Evolutionary conservation across 805 yeast species (phyloP).

Genomic region (Ogataea haglerorum): DNA sequence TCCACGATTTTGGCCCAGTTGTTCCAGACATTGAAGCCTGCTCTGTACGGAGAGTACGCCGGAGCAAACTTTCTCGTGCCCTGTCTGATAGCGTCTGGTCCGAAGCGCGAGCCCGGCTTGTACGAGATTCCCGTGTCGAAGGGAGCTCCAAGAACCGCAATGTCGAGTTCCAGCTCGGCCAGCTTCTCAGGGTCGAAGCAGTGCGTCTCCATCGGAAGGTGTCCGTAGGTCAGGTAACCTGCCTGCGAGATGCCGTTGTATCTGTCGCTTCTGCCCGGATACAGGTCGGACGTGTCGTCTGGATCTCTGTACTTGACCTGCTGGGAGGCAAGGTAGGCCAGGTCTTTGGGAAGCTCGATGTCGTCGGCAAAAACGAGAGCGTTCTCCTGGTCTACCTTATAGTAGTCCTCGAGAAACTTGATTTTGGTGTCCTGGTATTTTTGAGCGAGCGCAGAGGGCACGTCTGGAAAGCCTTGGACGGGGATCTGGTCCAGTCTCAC

Average conservation of each 20-base stretch:
- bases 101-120: constrained; percentile 56
- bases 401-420: constrained; percentile 21
- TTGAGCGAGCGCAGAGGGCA: not conserved
- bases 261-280: constrained; percentile 21
- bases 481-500: not conserved
- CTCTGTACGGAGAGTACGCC: constrained; percentile 38
- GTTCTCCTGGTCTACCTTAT: constrained; percentile 11
- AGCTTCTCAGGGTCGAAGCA: constrained; percentile 16
- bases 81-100: constrained; percentile 48
- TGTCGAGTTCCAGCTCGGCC: constrained; percentile 32
- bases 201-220: constrained; percentile 11
- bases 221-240: constrained; percentile 21
- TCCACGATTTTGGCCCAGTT: constrained; percentile 41
- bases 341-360: constrained; percentile 10
- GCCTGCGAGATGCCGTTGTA: constrained; percentile 21
- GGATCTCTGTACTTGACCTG: constrained; percentile 17
- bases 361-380: constrained; percentile 8
- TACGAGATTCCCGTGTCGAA: constrained; percentile 52
- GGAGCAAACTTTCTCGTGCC: constrained; percentile 41
- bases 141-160: constrained; percentile 55
- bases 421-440: constrained; percentile 15
- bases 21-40: constrained; percentile 32
- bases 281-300: constrained; percentile 22
- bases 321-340: constrained; percentile 8
- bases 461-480: not conserved